Percentiles rank a stretch among this genome's conserved stretches.
Conservation (phyloP, 1,139 yeast genomes). For the Lodderomyces jiufengensis region DNA sequence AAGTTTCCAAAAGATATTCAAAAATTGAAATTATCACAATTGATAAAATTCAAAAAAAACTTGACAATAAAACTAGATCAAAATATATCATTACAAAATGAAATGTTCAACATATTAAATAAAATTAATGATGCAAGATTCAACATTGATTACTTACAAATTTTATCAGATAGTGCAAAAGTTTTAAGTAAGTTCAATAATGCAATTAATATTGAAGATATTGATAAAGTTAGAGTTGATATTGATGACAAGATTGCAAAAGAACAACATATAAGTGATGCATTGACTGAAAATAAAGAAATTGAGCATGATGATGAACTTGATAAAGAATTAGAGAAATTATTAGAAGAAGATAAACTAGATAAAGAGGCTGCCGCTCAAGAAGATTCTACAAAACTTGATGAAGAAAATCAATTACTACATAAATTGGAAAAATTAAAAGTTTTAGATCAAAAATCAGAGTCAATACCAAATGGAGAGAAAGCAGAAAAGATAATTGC, state of each 20-base stretch:
- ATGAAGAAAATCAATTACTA: constrained; percentile 7
- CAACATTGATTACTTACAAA: constrained; percentile 36
- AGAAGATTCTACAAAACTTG: neutral
- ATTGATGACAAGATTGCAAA: constrained; percentile 37
- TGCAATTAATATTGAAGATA: constrained; percentile 25
- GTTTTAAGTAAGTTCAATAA: constrained; percentile 33
- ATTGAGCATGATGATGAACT: constrained; percentile 35
- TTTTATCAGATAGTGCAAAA: constrained; percentile 32
- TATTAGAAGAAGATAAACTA: constrained; percentile 4
- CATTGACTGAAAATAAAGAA: constrained; percentile 23
- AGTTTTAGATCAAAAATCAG: constrained; percentile 4
- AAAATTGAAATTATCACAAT: constrained; percentile 9
- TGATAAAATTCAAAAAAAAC: constrained; percentile 14
- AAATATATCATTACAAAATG: constrained; percentile 29
- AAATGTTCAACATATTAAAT: constrained; percentile 34
- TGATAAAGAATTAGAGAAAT: constrained; percentile 2
- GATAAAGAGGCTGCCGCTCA: neutral
- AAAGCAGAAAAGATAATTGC: neutral
- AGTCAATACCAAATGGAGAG: neutral
- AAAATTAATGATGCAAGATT: constrained; percentile 49
- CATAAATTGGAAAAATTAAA: constrained; percentile 12
- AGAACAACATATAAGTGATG: constrained; percentile 32
- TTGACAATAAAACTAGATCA: constrained; percentile 29
- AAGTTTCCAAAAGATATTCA: constrained; percentile 11
- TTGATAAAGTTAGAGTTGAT: constrained; percentile 36